Percentiles rank a stretch among this genome's conserved stretches.
These are phyloP conservation scores for Eucalyptus fibrosa DNA, from an alignment of 345 rosid species.

Conservation along the genomic window DNA sequence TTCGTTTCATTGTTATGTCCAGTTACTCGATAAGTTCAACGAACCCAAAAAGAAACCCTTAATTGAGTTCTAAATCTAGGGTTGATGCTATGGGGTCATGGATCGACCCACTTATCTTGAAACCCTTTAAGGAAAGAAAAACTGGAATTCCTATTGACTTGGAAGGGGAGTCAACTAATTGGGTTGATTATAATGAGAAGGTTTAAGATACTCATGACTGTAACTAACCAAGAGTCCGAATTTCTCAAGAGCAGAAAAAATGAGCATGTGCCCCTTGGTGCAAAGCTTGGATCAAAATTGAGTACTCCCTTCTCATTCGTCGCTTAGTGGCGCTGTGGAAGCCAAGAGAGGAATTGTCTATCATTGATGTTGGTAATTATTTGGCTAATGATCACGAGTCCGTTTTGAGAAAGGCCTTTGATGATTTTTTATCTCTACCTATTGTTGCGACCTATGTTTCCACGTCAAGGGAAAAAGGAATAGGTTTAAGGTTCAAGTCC, in stretches of 20 bases:
- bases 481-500: too few relatives aligned
- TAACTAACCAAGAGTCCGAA: not conserved
- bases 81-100: not conserved
- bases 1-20: too few relatives aligned
- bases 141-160: not conserved
- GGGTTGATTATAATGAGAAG: not conserved
- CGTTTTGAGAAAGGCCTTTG: not conserved
- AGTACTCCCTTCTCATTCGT: not conserved
- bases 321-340: not conserved
- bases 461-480: too few relatives aligned
- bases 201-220: not conserved
- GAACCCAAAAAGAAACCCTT: not conserved
- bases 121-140: not conserved
- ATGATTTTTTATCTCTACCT: not conserved
- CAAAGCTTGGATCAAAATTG: not conserved
- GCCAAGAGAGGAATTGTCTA: not conserved
- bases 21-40: too few relatives aligned
- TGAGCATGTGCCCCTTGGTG: not conserved
- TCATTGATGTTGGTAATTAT: not conserved
- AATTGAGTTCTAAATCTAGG: not conserved
- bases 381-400: not conserved
- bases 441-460: not conserved
- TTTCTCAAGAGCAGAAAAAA: not conserved
- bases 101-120: not conserved
- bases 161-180: not conserved